phyloP scores from a whole-genome alignment of 805 yeast species.

The Schizosaccharomyces cryophilus region DNA sequence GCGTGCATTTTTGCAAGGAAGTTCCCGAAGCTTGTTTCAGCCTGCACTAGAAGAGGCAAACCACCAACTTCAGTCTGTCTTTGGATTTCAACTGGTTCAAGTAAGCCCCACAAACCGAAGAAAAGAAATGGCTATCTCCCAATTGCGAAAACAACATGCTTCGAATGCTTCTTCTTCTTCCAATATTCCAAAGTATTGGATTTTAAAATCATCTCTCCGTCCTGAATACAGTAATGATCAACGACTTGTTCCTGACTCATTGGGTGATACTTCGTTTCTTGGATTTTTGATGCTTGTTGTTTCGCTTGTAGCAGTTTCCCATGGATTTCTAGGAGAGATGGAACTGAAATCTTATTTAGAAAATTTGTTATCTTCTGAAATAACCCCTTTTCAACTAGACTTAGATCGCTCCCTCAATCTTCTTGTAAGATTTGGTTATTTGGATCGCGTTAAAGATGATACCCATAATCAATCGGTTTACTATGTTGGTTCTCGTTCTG shows the following conservation, averaged over 20 bases:
- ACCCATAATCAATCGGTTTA: not conserved
- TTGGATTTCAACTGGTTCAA: not conserved
- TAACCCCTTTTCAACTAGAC: not conserved
- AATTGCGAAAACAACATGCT: not conserved
- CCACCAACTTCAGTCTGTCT: not conserved
- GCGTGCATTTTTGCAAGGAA: not conserved
- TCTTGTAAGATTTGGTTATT: not conserved
- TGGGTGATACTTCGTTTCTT: not conserved
- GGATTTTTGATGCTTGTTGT: not conserved
- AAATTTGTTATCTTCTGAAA: not conserved
- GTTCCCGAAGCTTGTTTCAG: not conserved
- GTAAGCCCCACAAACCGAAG: not conserved
- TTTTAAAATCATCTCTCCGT: not conserved
- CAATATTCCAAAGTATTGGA: not conserved
- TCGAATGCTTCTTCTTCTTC: not conserved
- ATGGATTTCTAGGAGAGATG: not conserved
- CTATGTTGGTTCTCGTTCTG: not conserved
- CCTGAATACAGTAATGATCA: not conserved
- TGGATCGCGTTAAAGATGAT: not conserved
- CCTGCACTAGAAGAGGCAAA: not conserved
- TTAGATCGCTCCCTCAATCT: not conserved
- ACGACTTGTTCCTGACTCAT: not conserved
- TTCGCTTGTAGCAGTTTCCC: not conserved
- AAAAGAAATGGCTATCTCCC: not conserved
- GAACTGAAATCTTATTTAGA: not conserved